Evolutionary conservation across 78 protist genomes (phyloP).

Genomic region (Dictyostelium citrinum): DNA sequence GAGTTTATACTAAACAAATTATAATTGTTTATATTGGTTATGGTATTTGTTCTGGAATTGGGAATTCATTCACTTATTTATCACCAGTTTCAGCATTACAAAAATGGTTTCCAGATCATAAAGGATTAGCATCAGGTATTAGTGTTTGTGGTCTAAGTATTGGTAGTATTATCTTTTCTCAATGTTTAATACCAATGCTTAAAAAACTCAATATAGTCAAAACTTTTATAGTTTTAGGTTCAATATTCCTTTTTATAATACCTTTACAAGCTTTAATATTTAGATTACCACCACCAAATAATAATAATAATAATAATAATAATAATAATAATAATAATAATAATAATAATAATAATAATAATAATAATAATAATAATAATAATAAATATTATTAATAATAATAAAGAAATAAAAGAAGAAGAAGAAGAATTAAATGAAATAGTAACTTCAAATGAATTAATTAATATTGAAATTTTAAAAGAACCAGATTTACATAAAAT

Average conservation of each 20-base stretch:
- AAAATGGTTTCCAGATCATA: conserved; percentile 85
- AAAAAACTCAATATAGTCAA: conserved; percentile 1
- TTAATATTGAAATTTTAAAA: background rate
- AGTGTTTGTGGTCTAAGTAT: conserved; percentile 86
- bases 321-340: background rate
- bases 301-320: background rate
- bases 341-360: background rate
- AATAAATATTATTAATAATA: background rate
- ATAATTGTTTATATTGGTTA: conserved; percentile 69
- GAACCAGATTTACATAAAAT: background rate
- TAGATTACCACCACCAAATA: background rate
- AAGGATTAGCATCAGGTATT: conserved; percentile 80
- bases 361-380: background rate
- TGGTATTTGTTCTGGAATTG: conserved; percentile 80
- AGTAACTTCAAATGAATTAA: too few relatives aligned
- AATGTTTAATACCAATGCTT: conserved; percentile 28
- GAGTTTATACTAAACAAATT: conserved; percentile 7
- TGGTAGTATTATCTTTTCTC: conserved; percentile 52
- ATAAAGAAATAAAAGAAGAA: too few relatives aligned
- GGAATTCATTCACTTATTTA: conserved; percentile 70
- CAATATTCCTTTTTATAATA: background rate
- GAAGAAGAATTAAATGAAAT: too few relatives aligned
- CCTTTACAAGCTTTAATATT: background rate
- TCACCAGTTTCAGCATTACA: conserved; percentile 81
- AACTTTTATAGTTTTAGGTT: conserved; percentile 66